A percentile compares a stretch with the other conserved stretches of the same genome.
phyloP scores from a whole-genome alignment of 345 rosid genomes.

The Eucalyptus grandis region DNA sequence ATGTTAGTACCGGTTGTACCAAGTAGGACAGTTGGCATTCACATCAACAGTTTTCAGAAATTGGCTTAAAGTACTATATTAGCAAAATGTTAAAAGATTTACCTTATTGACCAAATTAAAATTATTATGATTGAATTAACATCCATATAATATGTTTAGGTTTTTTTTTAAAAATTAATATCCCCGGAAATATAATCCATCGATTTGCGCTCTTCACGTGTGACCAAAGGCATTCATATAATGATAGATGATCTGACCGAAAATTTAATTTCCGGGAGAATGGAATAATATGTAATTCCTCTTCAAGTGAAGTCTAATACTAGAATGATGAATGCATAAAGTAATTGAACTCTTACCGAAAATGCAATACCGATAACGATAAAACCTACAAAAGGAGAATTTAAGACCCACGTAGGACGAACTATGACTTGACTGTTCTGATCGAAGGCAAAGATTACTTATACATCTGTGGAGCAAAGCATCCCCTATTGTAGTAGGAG shows the following conservation, averaged over 20 bases:
- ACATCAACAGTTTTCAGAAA: not conserved
- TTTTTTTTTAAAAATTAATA: not conserved
- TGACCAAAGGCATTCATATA: not conserved
- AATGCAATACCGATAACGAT: not conserved
- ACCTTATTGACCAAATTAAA: not conserved
- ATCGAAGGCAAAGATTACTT: not conserved
- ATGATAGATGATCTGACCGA: not conserved
- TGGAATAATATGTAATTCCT: not conserved
- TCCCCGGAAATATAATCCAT: not conserved
- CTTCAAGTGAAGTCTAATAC: not conserved
- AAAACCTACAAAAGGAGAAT: not conserved
- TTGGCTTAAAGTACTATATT: not conserved
- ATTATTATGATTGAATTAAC: not conserved
- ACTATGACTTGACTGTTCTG: not conserved
- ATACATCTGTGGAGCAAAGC: not conserved
- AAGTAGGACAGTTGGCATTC: not conserved
- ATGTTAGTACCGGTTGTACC: not conserved
- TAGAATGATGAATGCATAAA: not conserved
- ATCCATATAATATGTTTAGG: too few relatives aligned
- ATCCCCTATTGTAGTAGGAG: not conserved
- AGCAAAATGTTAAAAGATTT: not conserved
- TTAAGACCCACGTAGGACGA: not conserved
- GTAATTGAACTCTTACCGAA: not conserved
- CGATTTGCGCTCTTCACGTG: not conserved
- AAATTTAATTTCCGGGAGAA: not conserved